These are phyloP conservation scores for Coemansia pectinata DNA, from an alignment of 192 early-diverging fungal genomes.

Conservation along the genomic window DNA sequence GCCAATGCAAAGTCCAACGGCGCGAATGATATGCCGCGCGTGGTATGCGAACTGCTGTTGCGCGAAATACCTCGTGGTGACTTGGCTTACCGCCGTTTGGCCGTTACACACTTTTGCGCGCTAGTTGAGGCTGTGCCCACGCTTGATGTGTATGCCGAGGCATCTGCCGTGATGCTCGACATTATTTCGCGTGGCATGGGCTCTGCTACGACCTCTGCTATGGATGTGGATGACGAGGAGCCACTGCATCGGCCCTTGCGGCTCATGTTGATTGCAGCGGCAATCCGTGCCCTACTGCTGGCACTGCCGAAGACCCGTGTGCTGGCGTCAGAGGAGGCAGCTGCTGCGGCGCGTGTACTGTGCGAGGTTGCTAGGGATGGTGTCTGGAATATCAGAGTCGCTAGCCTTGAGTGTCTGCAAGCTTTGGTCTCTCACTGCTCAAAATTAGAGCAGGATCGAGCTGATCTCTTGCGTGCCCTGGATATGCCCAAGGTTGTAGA, in stretches of 20 bases:
- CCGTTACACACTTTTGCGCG: constrained; percentile 19
- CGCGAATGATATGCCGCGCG: background rate
- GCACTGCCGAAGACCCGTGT: constrained; percentile 14
- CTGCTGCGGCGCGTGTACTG: constrained; percentile 49
- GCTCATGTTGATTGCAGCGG: constrained; percentile 37
- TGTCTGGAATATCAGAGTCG: constrained; percentile 83
- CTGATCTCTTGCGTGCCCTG: background rate
- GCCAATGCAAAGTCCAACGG: background rate
- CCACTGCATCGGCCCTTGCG: constrained; percentile 36
- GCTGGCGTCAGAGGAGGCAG: constrained; percentile 47
- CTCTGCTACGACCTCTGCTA: background rate
- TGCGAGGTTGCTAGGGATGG: constrained; percentile 60
- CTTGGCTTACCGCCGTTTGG: constrained; percentile 25
- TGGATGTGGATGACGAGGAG: constrained; percentile 21
- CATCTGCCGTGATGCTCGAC: constrained; percentile 15
- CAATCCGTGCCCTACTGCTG: constrained; percentile 27
- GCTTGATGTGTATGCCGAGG: constrained; percentile 19
- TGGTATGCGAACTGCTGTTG: constrained; percentile 27
- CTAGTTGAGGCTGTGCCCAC: constrained; percentile 14
- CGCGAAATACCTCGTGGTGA: constrained; percentile 31
- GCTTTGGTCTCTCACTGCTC: constrained; percentile 54
- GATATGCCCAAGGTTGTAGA: constrained; percentile 36
- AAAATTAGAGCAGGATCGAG: too few species aligned
- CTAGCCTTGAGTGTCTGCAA: constrained; percentile 67
- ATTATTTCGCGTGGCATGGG: constrained; percentile 3